Base-by-base conservation (phyloP, 139 green algal species). In the Chlorella vulgaris region DNA sequence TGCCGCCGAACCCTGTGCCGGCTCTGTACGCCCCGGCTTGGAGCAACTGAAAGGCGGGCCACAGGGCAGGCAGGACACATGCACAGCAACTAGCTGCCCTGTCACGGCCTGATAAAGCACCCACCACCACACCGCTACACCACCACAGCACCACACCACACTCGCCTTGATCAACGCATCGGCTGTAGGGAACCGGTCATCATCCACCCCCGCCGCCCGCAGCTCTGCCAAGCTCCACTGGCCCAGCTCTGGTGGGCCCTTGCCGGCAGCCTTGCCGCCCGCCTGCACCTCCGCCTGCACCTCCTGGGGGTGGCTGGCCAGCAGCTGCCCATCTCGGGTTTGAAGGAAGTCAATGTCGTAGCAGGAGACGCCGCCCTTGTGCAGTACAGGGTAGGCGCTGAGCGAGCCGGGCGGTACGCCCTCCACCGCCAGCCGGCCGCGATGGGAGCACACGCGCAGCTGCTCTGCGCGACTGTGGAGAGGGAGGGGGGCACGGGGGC, bases 291-390 rank as follows among this genome's bases (percentile, higher is more conserved):
- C 76, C 26, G 62, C 66, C 69, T 76, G 69, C 33, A 87, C 2
- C 42, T 77, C 36, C 5, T 42, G 38, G 1, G 83, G 83, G 42
- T 87, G 83, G 0, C 78, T 75, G 6, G 78, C 65, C 35, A 87
- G 73, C 50, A 87, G 78, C 28, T 76, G 35, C 4, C 73, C 62
- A 62, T 87, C 83, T 6, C n/a, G 26, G 6, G 78, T 87, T 18
- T 79, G 73, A 24, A 85, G 33, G 36, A 87, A 70, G 51, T 87
- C 83, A 5, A 85, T 78, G 78, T 87, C 83, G 51, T 70, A 87
- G 79, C 83, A 87, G 8, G 35, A 53, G 15, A 87, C 65, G 15
- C 79, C 79, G 24, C 39, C 42, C 33, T 85, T 78, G 39, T 55
- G 76, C 6, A 87, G 78, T 26, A 50, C 74, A 22, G 60, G 28